These are phyloP conservation scores for Pisolithus sp. DNA, from an alignment of 768 basidiomycete genomes.

Conservation along the genomic window DNA sequence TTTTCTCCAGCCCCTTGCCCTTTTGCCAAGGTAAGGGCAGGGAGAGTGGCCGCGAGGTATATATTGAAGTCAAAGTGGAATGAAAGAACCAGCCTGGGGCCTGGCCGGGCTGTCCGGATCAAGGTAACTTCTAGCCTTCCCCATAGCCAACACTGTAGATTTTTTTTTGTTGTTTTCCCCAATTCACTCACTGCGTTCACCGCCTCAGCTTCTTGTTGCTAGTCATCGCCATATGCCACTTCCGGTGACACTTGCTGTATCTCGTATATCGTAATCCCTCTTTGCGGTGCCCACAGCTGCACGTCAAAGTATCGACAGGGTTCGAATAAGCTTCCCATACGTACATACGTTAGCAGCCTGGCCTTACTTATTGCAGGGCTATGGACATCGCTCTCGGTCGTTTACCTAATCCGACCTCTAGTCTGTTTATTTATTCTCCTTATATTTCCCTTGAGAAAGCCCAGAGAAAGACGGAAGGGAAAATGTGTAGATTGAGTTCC, in stretches of 20 bases:
- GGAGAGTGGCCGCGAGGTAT: not conserved
- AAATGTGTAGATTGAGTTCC: not conserved
- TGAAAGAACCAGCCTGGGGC: not conserved
- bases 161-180: not conserved
- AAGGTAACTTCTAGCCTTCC: not conserved
- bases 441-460: not conserved
- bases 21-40: not conserved
- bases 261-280: not conserved
- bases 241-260: not conserved
- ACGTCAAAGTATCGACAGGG: not conserved
- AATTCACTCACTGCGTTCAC: not conserved
- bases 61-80: not conserved
- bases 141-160: not conserved
- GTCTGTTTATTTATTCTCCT: not conserved
- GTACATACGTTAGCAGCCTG: not conserved
- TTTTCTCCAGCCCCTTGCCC: not conserved
- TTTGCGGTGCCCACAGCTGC: not conserved
- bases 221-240: not conserved
- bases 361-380: not conserved
- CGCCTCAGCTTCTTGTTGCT: not conserved
- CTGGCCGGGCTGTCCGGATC: not conserved
- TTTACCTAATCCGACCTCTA: slow-evolving; percentile 25
- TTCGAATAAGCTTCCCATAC: not conserved
- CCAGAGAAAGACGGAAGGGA: not conserved
- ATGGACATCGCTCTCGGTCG: slow-evolving; percentile 23